phyloP scores from a whole-genome alignment of 228 moss, liverwort and hornwort species.

The Sphagnum magellanicum region DNA sequence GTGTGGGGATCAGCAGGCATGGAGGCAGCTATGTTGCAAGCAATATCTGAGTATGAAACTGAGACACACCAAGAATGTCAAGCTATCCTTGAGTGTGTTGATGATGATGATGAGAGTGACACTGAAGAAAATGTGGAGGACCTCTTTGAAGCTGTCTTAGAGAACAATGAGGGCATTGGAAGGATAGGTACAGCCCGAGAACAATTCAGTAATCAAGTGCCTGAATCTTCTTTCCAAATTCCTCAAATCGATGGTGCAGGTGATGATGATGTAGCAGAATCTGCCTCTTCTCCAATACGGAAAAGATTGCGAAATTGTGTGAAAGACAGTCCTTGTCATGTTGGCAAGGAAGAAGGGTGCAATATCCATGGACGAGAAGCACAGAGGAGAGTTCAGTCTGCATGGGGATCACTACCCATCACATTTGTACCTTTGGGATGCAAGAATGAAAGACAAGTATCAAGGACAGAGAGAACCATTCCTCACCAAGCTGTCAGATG shows the following conservation, averaged over 20 bases:
- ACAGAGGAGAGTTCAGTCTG: constrained; percentile 28
- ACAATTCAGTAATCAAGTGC: not conserved
- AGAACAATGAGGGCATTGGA: constrained; percentile 12
- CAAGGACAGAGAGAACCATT: constrained; percentile 8
- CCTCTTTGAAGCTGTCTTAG: constrained; percentile 34
- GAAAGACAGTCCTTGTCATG: constrained; percentile 10
- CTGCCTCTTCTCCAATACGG: constrained; percentile 29
- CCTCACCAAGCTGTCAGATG: constrained; percentile 4
- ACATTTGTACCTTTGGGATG: constrained; percentile 25
- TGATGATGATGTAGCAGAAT: constrained; percentile 33
- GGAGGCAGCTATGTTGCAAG: constrained; percentile 87
- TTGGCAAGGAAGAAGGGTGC: constrained; percentile 20
- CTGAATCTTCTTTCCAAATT: constrained; percentile 18
- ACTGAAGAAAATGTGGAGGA: constrained; percentile 32
- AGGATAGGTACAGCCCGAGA: not conserved
- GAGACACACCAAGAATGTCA: constrained; percentile 73
- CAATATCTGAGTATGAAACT: constrained; percentile 74
- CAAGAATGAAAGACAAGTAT: constrained; percentile 26
- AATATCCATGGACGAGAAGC: not conserved
- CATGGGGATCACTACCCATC: constrained; percentile 47
- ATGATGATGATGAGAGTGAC: constrained; percentile 28
- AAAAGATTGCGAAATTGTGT: constrained; percentile 27
- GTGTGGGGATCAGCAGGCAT: constrained; percentile 77
- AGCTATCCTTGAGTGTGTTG: constrained; percentile 74
- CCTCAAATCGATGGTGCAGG: constrained; percentile 83